Base-by-base conservation (phyloP, 192 early-diverging fungal species). In the Coemansia umbellata region DNA sequence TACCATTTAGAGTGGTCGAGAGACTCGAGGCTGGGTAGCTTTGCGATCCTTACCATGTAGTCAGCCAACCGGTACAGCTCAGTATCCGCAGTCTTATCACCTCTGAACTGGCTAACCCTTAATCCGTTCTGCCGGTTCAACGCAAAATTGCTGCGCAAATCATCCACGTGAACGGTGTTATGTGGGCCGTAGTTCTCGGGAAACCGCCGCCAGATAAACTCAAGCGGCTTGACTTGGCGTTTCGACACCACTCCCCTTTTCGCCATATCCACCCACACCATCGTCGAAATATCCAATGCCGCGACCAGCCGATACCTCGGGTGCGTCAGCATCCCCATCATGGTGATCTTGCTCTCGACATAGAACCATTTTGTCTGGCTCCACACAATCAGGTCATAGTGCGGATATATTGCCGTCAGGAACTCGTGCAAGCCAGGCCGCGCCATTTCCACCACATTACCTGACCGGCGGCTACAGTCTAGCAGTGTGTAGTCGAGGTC, bases 401-500 rank as follows among this genome's bases (percentile, higher is more conserved):
- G 68, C 31, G 81, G 80, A 55, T 86, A 85, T 0, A 81, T 63
- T 0, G 83, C 81, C 0, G 86, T 61, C 58, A 85, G 59, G 66
- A 82, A 83, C 53, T 78, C 78, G 62, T 85, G 82, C 60, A 84
- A 45, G 9, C 84, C 84, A 1, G 84, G 84, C 17, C 84, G 70
- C 47, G 80, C 79, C 49, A 90, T 80, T 6, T 84, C 78, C 6
- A 79, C 54, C 17, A 86, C 70, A 32, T 81, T 73, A 28, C 75
- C 65, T n/a, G 81, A 82, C 13, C 72, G 40, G 22, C 80, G 77
- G 21, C 83, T 85, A 76, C 86, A 87, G 58, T 87, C 88, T 50
- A 87, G 81, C 15, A 90, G 60, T 8, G 88, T 90, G 55, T 88
- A 85, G 58, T 90, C 88, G 30, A 90, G 66, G 61, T 90, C 88